Percentiles rank a stretch among this genome's conserved stretches.
These are phyloP conservation scores for Saussurea involucrata DNA, from an alignment of 129 eudicot species.

Conservation along the genomic window DNA sequence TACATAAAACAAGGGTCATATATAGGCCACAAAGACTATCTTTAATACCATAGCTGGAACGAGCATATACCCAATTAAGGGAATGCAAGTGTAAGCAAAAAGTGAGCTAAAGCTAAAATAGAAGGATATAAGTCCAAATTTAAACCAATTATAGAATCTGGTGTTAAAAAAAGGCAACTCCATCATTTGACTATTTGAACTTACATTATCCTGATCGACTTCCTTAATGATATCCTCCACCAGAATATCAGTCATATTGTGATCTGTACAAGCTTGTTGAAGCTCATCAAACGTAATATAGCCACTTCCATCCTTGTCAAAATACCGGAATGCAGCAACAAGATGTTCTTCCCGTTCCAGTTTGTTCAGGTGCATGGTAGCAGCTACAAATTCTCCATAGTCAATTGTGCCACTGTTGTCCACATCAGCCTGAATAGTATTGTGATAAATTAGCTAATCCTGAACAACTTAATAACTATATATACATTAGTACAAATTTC, in stretches of 20 bases:
- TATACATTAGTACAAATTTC: neutral
- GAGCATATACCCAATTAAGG: neutral
- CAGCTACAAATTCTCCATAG: slow-evolving; percentile 46
- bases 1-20: too few relatives aligned
- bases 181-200: slow-evolving; percentile 18
- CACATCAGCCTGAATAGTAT: slow-evolving; percentile 62
- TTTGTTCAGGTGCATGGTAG: slow-evolving; percentile 47
- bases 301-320: slow-evolving; percentile 50
- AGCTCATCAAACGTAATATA: slow-evolving; percentile 78
- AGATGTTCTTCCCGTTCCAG: slow-evolving; percentile 49
- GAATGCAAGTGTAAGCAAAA: neutral
- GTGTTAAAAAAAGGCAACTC: neutral
- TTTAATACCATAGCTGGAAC: neutral
- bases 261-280: slow-evolving; percentile 88
- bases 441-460: neutral
- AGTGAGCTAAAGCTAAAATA: neutral
- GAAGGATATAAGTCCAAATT: neutral
- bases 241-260: slow-evolving; percentile 57
- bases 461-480: neutral
- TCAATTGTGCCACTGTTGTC: slow-evolving; percentile 90
- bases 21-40: neutral
- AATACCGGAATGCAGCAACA: slow-evolving; percentile 43
- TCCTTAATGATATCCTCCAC: slow-evolving; percentile 83
- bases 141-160: too few relatives aligned
- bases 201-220: slow-evolving; percentile 95